Conservation (phyloP, 352 stramenopile genomes). For the Globisporangium yorkense region DNA sequence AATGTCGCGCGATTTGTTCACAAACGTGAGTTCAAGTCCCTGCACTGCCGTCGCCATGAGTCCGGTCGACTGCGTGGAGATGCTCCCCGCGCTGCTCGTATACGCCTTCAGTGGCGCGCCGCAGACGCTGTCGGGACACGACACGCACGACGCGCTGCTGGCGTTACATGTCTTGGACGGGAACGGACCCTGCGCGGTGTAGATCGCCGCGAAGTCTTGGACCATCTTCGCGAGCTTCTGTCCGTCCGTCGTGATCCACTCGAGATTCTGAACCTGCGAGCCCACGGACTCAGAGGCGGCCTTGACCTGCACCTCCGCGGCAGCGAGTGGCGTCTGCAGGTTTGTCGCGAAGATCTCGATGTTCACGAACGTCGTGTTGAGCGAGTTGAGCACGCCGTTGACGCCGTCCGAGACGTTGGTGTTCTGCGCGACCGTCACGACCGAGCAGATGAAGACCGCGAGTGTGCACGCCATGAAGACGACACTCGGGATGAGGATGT, state of each 20-base stretch:
- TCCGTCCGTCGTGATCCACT: constrained; percentile 47
- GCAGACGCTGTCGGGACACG: constrained; percentile 48
- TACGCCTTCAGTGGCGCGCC: constrained; percentile 41
- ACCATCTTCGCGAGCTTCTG: constrained; percentile 53
- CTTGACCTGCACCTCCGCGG: constrained; percentile 32
- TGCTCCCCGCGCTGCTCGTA: constrained; percentile 19
- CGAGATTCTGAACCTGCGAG: constrained; percentile 30
- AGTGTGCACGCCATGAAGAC: constrained; percentile 59
- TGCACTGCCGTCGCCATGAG: constrained; percentile 25
- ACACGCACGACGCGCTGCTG: constrained; percentile 39
- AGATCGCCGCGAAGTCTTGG: constrained; percentile 44
- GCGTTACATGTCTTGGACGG: constrained; percentile 40
- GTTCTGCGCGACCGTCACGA: constrained; percentile 71
- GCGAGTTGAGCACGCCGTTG: constrained; percentile 50
- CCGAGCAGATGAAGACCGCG: constrained; percentile 75
- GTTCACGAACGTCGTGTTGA: constrained; percentile 70
- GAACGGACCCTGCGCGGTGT: constrained; percentile 48
- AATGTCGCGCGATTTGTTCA: constrained; percentile 31
- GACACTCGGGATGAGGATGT: constrained; percentile 59
- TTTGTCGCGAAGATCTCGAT: constrained; percentile 71
- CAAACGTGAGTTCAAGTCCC: constrained; percentile 36
- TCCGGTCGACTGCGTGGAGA: constrained; percentile 14
- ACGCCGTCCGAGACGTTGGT: constrained; percentile 74
- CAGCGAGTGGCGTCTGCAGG: constrained; percentile 41
- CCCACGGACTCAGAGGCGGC: constrained; percentile 36